A percentile compares a stretch with the other conserved stretches of the same genome.
These are phyloP conservation scores for Ilex paraguariensis DNA, from an alignment of 305 asterid species.

Conservation along the genomic window DNA sequence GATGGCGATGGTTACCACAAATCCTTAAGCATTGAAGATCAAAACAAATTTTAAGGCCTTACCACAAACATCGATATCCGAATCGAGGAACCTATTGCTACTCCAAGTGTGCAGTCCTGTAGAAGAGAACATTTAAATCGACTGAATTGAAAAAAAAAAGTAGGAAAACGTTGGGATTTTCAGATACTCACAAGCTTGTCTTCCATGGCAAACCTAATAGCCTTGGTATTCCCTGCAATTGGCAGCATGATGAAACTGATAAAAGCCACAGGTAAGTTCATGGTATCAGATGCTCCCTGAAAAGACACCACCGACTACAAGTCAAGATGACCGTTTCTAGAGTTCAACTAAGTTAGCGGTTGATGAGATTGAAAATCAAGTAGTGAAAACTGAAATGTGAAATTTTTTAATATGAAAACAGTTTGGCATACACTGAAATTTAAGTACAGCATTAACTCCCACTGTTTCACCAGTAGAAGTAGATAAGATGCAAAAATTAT, in stretches of 20 bases:
- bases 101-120: slow-evolving; percentile 95
- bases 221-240: slow-evolving; percentile 96
- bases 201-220: slow-evolving; percentile 98
- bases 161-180: slow-evolving; percentile 4
- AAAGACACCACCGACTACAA: slow-evolving; percentile 11
- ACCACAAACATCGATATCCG: slow-evolving; percentile 99
- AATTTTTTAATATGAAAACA: no score
- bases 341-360: neutral
- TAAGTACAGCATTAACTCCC: no score
- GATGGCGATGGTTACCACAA: neutral
- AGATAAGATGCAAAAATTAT: no score
- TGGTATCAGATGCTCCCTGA: slow-evolving; percentile 92
- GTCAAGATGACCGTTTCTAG: no score
- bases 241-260: slow-evolving; percentile 96
- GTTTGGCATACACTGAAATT: no score
- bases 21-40: neutral
- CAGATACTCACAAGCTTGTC: slow-evolving; percentile 82
- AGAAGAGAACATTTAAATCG: slow-evolving; percentile 21
- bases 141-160: neutral
- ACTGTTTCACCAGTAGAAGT: no score
- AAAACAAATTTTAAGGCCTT: slow-evolving; percentile 21
- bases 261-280: slow-evolving; percentile 87
- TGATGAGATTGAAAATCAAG: no score
- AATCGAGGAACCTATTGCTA: slow-evolving; percentile 97
- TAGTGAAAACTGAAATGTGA: no score